Evolutionary conservation across 441 rosid genomes (phyloP).

Genomic region (Adansonia gregorii): DNA sequence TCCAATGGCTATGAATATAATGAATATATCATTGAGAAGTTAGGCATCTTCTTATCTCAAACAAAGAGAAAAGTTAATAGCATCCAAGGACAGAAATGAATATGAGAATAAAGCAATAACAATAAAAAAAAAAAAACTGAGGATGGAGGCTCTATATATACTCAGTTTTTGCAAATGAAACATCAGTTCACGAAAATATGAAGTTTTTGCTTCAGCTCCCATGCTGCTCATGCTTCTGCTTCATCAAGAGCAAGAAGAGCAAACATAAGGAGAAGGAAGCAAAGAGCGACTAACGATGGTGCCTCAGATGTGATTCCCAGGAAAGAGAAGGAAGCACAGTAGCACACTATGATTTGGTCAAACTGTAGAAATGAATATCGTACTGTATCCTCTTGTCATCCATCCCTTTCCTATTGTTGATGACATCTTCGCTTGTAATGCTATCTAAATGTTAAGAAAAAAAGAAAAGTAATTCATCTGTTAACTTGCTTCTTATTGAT

Average conservation of each 20-base stretch:
- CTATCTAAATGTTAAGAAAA: constrained; percentile 5
- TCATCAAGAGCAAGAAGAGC: constrained; percentile 50
- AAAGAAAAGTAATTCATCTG: constrained; percentile 3
- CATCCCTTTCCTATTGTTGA: not conserved
- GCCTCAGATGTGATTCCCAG: not conserved
- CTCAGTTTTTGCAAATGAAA: constrained; percentile 25
- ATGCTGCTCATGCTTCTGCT: constrained; percentile 72
- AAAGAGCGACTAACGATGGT: constrained; percentile 30
- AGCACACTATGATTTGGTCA: not conserved
- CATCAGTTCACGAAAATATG: constrained; percentile 34
- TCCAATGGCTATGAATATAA: constrained; percentile 23
- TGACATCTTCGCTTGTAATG: constrained; percentile 18
- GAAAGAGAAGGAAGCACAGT: not conserved
- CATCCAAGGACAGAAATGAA: constrained; percentile 36
- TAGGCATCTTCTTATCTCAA: constrained; percentile 44
- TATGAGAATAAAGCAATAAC: constrained; percentile 10
- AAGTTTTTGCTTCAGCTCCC: constrained; percentile 55
- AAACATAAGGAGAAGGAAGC: constrained; percentile 44
- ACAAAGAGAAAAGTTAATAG: constrained; percentile 33
- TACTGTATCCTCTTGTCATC: constrained; percentile 27
- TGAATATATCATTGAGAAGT: constrained; percentile 32
- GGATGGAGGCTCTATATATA: constrained; percentile 33
- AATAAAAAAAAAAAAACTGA: not conserved
- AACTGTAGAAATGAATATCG: constrained; percentile 16
- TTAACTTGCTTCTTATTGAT: constrained; percentile 17